These are phyloP conservation scores for Aspergillus ochraceoroseus DNA, from an alignment of 2,329 filamentous ascomycete species.

Conservation along the genomic window DNA sequence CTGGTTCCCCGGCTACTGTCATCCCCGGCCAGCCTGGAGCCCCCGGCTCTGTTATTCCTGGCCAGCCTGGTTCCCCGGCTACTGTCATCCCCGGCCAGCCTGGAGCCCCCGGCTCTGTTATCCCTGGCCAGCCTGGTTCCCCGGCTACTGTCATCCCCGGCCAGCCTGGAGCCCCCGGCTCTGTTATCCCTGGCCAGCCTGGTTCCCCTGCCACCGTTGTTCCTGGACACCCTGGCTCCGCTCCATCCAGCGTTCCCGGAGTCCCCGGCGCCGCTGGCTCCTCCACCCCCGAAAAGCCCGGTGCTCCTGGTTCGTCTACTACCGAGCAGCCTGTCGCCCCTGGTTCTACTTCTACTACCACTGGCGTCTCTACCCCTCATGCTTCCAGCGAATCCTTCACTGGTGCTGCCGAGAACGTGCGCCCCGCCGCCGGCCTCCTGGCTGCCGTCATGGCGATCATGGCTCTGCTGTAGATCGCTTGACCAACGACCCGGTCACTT, in stretches of 20 bases:
- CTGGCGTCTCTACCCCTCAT: constrained; percentile 8
- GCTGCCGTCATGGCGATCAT: constrained; percentile 37
- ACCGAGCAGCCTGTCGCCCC: constrained; percentile 4
- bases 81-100: constrained; percentile 5
- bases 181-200: constrained; percentile 3
- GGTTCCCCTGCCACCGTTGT: constrained; percentile 9
- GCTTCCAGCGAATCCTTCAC: constrained; percentile 23
- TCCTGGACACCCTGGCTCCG: constrained; percentile 4
- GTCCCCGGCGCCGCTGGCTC: constrained; percentile 5
- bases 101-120: constrained; percentile 7
- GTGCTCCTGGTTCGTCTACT: constrained; percentile 3
- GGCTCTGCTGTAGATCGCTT: constrained; percentile 35
- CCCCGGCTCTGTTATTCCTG: constrained; percentile 13
- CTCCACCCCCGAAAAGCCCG: background rate
- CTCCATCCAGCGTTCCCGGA: constrained; percentile 2
- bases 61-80: constrained; percentile 7
- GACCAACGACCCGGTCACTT: background rate
- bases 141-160: constrained; percentile 9
- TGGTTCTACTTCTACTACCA: constrained; percentile 8
- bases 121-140: background rate
- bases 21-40: constrained; percentile 4
- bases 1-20: constrained; percentile 9
- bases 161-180: constrained; percentile 6
- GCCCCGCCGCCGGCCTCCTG: constrained; percentile 37
- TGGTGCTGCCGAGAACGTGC: constrained; percentile 34